Conservation (phyloP, 345 rosid genomes). For the Fremontodendron californicum region DNA sequence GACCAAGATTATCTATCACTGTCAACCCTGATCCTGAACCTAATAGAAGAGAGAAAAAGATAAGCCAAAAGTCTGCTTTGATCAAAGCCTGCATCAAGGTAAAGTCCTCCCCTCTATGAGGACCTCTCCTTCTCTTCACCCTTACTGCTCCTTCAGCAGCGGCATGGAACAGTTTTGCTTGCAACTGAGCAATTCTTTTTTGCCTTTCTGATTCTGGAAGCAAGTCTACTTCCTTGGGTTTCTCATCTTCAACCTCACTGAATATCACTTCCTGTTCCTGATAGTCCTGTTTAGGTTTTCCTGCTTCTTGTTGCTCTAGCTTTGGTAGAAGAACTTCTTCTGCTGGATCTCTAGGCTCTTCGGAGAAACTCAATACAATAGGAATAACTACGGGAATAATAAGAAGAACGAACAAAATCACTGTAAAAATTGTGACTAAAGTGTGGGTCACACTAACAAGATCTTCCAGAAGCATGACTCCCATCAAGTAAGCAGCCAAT, state of each 20-base stretch:
- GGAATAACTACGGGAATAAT: slow-evolving; percentile 70
- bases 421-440: slow-evolving; percentile 45
- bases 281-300: slow-evolving; percentile 31
- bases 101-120: slow-evolving; percentile 89
- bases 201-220: slow-evolving; percentile 84
- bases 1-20: slow-evolving; percentile 95
- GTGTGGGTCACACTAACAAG: slow-evolving; percentile 49
- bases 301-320: slow-evolving; percentile 44
- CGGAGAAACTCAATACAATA: slow-evolving; percentile 45
- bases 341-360: slow-evolving; percentile 32
- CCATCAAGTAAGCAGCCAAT: slow-evolving; percentile 85
- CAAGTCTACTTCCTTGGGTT: slow-evolving; percentile 76
- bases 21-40: slow-evolving; percentile 98
- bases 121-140: slow-evolving; percentile 77
- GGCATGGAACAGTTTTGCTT: slow-evolving; percentile 68
- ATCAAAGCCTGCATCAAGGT: slow-evolving; percentile 83
- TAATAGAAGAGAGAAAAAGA: slow-evolving; percentile 74
- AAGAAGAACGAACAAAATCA: slow-evolving; percentile 59
- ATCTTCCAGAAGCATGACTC: slow-evolving; percentile 88
- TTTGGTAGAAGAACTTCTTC: slow-evolving; percentile 63
- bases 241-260: slow-evolving; percentile 96
- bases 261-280: slow-evolving; percentile 62
- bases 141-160: slow-evolving; percentile 95
- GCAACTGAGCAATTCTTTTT: slow-evolving; percentile 80
- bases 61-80: slow-evolving; percentile 93